These are phyloP conservation scores for Elsinoe perseae DNA, from an alignment of 2,329 filamentous ascomycete genomes.

Conservation along the genomic window DNA sequence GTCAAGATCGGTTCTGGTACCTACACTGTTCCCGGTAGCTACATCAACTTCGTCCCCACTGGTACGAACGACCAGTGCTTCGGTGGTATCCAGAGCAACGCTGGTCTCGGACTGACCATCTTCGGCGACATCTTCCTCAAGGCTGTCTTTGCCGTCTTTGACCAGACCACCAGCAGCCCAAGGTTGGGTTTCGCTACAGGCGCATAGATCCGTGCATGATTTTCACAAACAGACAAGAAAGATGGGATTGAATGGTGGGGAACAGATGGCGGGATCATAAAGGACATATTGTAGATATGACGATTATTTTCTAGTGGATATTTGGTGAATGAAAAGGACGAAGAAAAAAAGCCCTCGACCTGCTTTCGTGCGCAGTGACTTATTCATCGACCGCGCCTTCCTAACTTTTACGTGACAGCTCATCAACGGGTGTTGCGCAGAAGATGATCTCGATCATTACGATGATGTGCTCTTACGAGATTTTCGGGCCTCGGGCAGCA, in stretches of 20 bases:
- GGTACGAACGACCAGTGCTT: slow-evolving; percentile 51
- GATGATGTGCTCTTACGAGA: too few species aligned
- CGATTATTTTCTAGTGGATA: slow-evolving; percentile 2
- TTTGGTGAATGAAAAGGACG: neutral
- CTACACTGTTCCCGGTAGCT: slow-evolving; percentile 45
- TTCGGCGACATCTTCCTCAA: slow-evolving; percentile 64
- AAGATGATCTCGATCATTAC: too few species aligned
- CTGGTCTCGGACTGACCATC: slow-evolving; percentile 56
- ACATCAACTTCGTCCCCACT: slow-evolving; percentile 48
- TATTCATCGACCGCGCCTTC: too few species aligned
- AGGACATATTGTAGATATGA: neutral
- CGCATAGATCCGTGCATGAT: too few species aligned
- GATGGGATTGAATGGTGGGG: neutral
- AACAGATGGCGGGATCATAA: neutral
- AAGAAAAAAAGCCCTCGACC: neutral
- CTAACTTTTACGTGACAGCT: too few species aligned
- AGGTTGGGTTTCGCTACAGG: slow-evolving; percentile 17
- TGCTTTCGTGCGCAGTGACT: too few species aligned
- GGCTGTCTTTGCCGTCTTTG: slow-evolving; percentile 63
- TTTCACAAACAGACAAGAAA: too few species aligned
- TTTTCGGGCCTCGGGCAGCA: too few species aligned
- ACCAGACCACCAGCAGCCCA: slow-evolving; percentile 10
- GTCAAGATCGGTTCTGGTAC: slow-evolving; percentile 44
- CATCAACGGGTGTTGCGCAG: too few species aligned
- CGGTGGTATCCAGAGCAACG: slow-evolving; percentile 63